These are phyloP conservation scores for Pyricularia sp. DNA, from an alignment of 2,329 filamentous ascomycete species.

Conservation along the genomic window DNA sequence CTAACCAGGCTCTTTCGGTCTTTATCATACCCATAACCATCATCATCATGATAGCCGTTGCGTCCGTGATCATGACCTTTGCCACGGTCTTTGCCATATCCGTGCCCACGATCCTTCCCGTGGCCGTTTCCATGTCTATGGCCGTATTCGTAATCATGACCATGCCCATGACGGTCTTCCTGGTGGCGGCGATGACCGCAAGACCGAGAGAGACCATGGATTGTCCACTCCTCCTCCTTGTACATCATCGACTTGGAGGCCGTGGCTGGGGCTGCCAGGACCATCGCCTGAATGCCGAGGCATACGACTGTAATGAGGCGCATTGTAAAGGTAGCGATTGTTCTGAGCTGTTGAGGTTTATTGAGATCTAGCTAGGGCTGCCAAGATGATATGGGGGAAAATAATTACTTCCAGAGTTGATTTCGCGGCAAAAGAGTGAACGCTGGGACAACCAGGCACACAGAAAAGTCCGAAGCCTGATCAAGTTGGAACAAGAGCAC, in stretches of 20 bases:
- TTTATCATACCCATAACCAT: background rate
- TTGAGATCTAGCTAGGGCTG: no score
- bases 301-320: background rate
- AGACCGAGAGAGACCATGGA: background rate
- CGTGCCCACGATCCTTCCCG: background rate
- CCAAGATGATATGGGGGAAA: no score
- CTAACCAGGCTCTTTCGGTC: background rate
- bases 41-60: no score
- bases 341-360: background rate
- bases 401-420: background rate
- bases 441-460: background rate
- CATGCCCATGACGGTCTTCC: background rate
- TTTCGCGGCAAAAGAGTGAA: background rate
- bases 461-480: background rate
- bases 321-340: background rate
- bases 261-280: background rate
- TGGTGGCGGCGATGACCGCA: background rate
- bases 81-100: no score
- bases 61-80: no score
- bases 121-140: background rate
- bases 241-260: background rate
- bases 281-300: background rate
- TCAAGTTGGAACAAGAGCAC: background rate
- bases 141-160: background rate
- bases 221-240: background rate